Percentiles rank a stretch among this genome's conserved stretches.
phyloP scores from a whole-genome alignment of 116 monocot genomes.

The Trichopus zeylanicus region DNA sequence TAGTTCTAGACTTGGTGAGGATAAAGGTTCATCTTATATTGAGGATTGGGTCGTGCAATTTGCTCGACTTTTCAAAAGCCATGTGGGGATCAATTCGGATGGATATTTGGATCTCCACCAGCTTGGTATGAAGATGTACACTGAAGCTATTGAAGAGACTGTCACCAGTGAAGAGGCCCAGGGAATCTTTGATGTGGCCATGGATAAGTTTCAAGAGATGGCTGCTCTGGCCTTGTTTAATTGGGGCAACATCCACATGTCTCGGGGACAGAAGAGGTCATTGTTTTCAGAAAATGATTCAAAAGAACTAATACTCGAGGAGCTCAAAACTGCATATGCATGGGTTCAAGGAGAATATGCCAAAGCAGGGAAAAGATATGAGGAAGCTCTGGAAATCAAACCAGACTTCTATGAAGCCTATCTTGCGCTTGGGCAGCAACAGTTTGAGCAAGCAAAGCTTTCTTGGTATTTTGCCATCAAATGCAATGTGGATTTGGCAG shows the following conservation, averaged over 20 bases:
- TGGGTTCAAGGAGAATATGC: slow-evolving; percentile 50
- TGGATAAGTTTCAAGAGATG: slow-evolving; percentile 67
- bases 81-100: slow-evolving; percentile 56
- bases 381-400: slow-evolving; percentile 50
- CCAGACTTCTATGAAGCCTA: slow-evolving; percentile 65
- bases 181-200: slow-evolving; percentile 43
- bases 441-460: slow-evolving; percentile 74
- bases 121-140: slow-evolving; percentile 60
- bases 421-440: slow-evolving; percentile 55
- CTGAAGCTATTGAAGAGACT: slow-evolving; percentile 65
- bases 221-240: slow-evolving; percentile 68
- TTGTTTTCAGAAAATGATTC: slow-evolving; percentile 36
- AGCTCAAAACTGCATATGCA: slow-evolving; percentile 34
- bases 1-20: slow-evolving; percentile 21
- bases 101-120: slow-evolving; percentile 49
- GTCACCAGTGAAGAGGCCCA: slow-evolving; percentile 67
- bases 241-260: slow-evolving; percentile 82
- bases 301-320: slow-evolving; percentile 26
- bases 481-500: slow-evolving; percentile 31
- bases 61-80: slow-evolving; percentile 48
- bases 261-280: slow-evolving; percentile 51
- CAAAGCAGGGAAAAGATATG: slow-evolving; percentile 48
- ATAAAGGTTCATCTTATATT: slow-evolving; percentile 19
- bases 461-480: slow-evolving; percentile 49
- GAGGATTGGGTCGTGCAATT: slow-evolving; percentile 66